Conservation (phyloP, 129 eudicot species). For the Logfia minima region DNA sequence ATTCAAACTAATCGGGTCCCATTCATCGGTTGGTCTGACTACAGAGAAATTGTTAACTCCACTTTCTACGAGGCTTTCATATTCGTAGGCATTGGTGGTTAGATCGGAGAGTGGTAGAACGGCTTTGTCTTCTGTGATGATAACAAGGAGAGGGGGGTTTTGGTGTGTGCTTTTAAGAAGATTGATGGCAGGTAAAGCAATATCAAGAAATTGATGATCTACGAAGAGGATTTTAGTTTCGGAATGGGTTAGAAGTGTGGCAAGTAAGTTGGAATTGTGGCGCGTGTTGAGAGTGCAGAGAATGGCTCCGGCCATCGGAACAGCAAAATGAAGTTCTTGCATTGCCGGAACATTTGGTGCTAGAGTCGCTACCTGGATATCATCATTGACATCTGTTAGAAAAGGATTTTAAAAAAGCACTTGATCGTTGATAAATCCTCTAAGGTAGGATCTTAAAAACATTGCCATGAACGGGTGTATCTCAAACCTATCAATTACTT, state of each 20-base stretch:
- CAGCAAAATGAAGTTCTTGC: conserved; percentile 92
- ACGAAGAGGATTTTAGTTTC: conserved; percentile 74
- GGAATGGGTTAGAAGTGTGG: conserved; percentile 62
- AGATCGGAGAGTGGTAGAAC: not conserved
- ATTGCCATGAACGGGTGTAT: too few relatives aligned
- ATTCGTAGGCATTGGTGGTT: conserved; percentile 26
- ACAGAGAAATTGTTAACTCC: conserved; percentile 45
- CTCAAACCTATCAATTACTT: too few relatives aligned
- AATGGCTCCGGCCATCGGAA: conserved; percentile 92
- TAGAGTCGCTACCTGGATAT: conserved; percentile 62
- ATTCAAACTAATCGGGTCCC: conserved; percentile 74
- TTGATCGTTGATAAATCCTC: too few relatives aligned
- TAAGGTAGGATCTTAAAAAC: too few relatives aligned
- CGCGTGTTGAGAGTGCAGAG: conserved; percentile 80
- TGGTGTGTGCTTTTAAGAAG: conserved; percentile 28
- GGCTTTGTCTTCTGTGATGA: conserved; percentile 37
- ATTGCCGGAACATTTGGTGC: conserved; percentile 93
- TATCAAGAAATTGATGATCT: conserved; percentile 54
- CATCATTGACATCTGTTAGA: not conserved
- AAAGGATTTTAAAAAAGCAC: too few relatives aligned
- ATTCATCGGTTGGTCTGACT: conserved; percentile 58
- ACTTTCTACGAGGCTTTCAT: conserved; percentile 29
- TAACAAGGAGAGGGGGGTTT: conserved; percentile 47
- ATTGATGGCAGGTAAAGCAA: conserved; percentile 52
- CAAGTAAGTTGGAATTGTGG: conserved; percentile 62